phyloP scores from a whole-genome alignment of 2,329 filamentous ascomycete species.

The Penicillium sclerotigenum region DNA sequence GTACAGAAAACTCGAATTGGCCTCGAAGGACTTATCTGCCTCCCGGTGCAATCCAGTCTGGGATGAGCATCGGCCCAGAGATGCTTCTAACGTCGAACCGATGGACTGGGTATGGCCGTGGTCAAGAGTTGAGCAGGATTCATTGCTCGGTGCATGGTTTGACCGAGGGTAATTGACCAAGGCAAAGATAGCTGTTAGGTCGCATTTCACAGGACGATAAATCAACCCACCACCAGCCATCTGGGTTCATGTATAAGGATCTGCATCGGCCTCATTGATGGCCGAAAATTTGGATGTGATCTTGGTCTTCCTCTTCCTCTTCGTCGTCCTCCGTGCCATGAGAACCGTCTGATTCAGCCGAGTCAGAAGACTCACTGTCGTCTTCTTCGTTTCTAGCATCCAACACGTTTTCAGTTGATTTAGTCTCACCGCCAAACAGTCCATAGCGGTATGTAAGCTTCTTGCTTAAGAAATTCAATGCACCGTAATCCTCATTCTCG shows the following conservation, averaged over 20 bases:
- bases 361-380: slow-evolving; percentile 16
- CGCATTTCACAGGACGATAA: background rate
- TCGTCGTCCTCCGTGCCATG: slow-evolving; percentile 51
- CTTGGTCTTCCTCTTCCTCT: slow-evolving; percentile 50
- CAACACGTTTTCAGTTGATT: slow-evolving; percentile 22
- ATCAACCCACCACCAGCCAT: background rate
- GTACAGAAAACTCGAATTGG: background rate
- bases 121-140: background rate
- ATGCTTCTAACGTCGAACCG: background rate
- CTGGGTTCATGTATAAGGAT: background rate
- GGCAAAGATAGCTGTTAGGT: background rate
- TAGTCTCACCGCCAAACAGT: slow-evolving; percentile 31
- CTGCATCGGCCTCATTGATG: slow-evolving; percentile 42
- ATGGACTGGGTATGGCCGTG: background rate
- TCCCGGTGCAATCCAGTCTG: background rate
- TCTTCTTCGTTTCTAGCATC: slow-evolving; percentile 23
- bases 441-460: slow-evolving; percentile 43
- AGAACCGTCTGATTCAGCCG: slow-evolving; percentile 38
- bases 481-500: slow-evolving; percentile 48
- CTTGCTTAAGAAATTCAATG: slow-evolving; percentile 54
- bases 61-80: background rate
- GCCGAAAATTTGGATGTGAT: slow-evolving; percentile 53
- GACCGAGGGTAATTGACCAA: background rate
- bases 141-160: background rate
- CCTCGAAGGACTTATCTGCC: background rate